Evolutionary conservation across 2,329 filamentous ascomycete genomes (phyloP), one percentile per base, ranked within the genome.

Genomic region (Trichoderma koningii): DNA sequence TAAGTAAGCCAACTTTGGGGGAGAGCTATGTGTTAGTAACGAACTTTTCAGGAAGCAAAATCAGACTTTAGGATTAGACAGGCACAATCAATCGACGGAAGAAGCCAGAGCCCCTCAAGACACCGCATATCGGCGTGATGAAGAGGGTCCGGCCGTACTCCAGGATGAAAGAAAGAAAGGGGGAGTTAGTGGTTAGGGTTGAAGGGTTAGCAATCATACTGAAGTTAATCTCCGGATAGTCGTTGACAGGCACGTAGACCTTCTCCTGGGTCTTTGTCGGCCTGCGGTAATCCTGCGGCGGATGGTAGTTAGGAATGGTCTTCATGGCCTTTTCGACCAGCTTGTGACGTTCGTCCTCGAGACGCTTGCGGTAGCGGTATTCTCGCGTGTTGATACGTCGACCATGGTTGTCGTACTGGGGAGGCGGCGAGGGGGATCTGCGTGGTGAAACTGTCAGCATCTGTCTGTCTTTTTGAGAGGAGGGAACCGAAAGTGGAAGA

Each of bases 181-280:
- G 63, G 73, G 70, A 70, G 74, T 76, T 72, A 81, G 77, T 82
- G 80, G 82, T 90, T 89, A 90, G 88, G 83, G 88, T 91, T 89
- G 89, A 70, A 93, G 92, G 93, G 92, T 97, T 97, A 97, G 93
- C 89, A 93, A 95, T 94, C 94, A 94, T 97, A 99, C 95, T 99
- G 92, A 99, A 99, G 90, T 99, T 99, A 89, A 99, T 98, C 81
- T 99, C 95, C 85, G 95, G 95, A 80, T 99, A 99, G 81, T 99
- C 95, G 87, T 99, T 99, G 83, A 99, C 95, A 78, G 95, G 95
- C 79, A 99, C 95, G 79, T 99, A 99, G 90, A 99, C 96, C 86
- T 99, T 99, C 86, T 99, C 95, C 82, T 99, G 95, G 77, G 95
- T 99, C 90, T 99, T 99, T 78, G 94, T 98, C 68, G 95, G 95